Evolutionary conservation across 2,329 filamentous ascomycete species (phyloP).

Genomic region (Alternaria metachromatica): DNA sequence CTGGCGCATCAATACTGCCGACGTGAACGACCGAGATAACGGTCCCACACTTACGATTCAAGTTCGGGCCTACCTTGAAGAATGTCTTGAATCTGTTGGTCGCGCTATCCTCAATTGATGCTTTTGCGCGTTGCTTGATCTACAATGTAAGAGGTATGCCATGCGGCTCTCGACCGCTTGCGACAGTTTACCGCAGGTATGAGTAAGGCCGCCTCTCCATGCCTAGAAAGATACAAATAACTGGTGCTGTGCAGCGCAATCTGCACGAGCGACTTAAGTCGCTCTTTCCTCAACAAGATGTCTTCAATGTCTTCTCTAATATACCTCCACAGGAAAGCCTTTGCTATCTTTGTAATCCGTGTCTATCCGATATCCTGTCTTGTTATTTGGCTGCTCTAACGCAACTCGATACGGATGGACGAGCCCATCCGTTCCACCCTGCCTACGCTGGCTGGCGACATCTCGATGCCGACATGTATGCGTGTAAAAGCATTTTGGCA

Average conservation of each 20-base stretch:
- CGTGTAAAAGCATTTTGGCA: neutral
- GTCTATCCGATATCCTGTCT: neutral
- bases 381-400: neutral
- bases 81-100: slow-evolving; percentile 2
- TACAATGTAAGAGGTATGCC: slow-evolving; percentile 2
- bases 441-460: neutral
- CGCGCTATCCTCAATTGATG: slow-evolving; percentile 3
- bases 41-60: slow-evolving; percentile 6
- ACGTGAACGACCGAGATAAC: slow-evolving; percentile 15
- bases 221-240: too few relatives aligned
- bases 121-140: slow-evolving; percentile 5
- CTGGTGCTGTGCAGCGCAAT: too few relatives aligned
- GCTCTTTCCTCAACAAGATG: too few relatives aligned
- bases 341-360: neutral
- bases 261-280: too few relatives aligned
- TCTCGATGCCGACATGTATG: neutral
- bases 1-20: slow-evolving; percentile 14
- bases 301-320: too few relatives aligned
- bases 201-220: neutral
- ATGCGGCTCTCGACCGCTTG: neutral
- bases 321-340: neutral
- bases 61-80: slow-evolving; percentile 10
- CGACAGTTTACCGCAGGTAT: neutral
- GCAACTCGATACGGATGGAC: neutral
- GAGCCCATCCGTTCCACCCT: neutral